Evolutionary conservation across 331 rosid genomes (phyloP).

Genomic region (Stylosanthes scabra): DNA sequence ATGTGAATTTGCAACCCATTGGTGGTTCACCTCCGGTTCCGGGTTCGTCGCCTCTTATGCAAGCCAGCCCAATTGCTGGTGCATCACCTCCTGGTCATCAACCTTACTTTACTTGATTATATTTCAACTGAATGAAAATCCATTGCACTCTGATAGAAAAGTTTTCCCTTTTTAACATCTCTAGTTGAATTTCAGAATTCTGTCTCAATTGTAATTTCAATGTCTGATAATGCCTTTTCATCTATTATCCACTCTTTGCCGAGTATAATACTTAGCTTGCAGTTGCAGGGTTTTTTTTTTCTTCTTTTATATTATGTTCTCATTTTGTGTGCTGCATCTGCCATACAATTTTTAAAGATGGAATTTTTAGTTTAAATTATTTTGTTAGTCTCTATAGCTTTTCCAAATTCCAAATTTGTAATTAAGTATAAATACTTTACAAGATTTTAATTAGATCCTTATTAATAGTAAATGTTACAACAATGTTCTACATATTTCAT

Average conservation of each 20-base stretch:
- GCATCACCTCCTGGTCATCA: constrained; percentile 42
- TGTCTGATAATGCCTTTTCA: constrained; percentile 21
- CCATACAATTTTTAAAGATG: neutral
- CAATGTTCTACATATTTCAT: too few relatives aligned
- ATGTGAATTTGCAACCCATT: constrained; percentile 38
- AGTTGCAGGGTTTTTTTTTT: neutral
- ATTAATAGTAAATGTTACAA: too few relatives aligned
- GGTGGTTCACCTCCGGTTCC: constrained; percentile 53
- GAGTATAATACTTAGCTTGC: neutral
- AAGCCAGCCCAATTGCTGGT: constrained; percentile 19
- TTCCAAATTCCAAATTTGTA: too few relatives aligned
- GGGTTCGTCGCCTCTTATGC: constrained; percentile 26
- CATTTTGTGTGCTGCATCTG: neutral
- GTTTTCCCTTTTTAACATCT: neutral
- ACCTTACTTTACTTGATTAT: constrained; percentile 50
- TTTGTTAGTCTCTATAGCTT: too few relatives aligned
- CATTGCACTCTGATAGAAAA: neutral
- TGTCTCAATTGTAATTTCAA: constrained; percentile 18
- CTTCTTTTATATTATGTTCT: neutral
- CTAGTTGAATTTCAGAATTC: constrained; percentile 13
- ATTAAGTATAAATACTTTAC: too few relatives aligned
- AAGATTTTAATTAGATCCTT: too few relatives aligned
- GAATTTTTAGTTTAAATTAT: too few relatives aligned
- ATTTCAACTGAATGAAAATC: constrained; percentile 4
- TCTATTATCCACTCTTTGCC: neutral